phyloP scores from a whole-genome alignment of 768 basidiomycete species.

The Boletus reticuloceps region DNA sequence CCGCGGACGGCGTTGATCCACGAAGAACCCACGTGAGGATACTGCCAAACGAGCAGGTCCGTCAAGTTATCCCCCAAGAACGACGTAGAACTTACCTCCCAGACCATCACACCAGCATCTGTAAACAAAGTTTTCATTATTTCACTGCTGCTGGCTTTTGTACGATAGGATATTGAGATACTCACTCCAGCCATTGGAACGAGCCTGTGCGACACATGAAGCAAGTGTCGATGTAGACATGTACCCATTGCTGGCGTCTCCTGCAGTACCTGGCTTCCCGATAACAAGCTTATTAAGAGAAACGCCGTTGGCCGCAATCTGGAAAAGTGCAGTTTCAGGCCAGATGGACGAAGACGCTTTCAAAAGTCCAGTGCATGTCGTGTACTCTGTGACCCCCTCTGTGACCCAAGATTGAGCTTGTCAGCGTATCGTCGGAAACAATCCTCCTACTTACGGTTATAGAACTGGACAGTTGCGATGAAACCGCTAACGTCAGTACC shows the following conservation, averaged over 20 bases:
- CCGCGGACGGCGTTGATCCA: constrained; percentile 40
- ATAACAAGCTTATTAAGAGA: constrained; percentile 49
- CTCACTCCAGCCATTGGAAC: constrained; percentile 13
- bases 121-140: background rate
- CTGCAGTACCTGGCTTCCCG: constrained; percentile 46
- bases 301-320: constrained; percentile 45
- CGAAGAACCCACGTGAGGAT: constrained; percentile 29
- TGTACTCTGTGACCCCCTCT: constrained; percentile 58
- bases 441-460: constrained; percentile 19
- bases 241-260: constrained; percentile 45
- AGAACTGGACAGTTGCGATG: constrained; percentile 8
- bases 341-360: constrained; percentile 52
- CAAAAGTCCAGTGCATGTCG: constrained; percentile 56
- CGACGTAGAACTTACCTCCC: background rate
- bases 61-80: background rate
- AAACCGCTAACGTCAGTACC: background rate
- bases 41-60: background rate
- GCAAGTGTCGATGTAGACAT: constrained; percentile 52
- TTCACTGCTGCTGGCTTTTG: background rate
- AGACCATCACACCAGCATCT: background rate
- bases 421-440: constrained; percentile 23
- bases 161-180: background rate
- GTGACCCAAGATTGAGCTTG: background rate
- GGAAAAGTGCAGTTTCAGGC: constrained; percentile 55
- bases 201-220: constrained; percentile 36